A percentile compares a stretch with the other conserved stretches of the same genome.
These are phyloP conservation scores for Handroanthus guayacan DNA, from an alignment of 257 asterid species.

Conservation along the genomic window DNA sequence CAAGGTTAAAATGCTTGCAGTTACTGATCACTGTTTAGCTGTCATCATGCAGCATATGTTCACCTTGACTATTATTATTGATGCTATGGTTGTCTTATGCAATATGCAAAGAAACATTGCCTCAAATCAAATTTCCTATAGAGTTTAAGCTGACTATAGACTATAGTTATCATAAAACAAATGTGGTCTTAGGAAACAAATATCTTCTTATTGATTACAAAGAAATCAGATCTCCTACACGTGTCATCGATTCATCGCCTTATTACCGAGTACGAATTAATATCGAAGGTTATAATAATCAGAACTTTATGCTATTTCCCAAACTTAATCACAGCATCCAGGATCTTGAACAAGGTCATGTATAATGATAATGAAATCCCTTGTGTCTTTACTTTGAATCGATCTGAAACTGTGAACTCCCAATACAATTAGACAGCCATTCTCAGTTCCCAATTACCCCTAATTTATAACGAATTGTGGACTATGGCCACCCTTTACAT, in stretches of 20 bases:
- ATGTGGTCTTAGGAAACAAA: background rate
- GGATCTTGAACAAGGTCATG: background rate
- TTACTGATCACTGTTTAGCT: constrained; percentile 6
- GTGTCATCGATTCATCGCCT: background rate
- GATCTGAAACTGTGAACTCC: background rate
- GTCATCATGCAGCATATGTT: background rate
- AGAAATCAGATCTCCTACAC: background rate
- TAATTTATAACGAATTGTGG: constrained; percentile 8
- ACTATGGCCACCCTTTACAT: constrained; percentile 15
- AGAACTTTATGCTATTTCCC: background rate
- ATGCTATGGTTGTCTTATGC: background rate
- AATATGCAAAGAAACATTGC: background rate
- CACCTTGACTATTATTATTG: background rate
- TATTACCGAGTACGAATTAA: background rate
- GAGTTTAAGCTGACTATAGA: background rate
- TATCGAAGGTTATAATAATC: background rate
- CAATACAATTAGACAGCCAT: background rate
- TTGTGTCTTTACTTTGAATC: background rate
- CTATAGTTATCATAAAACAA: constrained; percentile 11
- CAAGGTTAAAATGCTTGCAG: constrained; percentile 9
- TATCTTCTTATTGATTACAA: constrained; percentile 13
- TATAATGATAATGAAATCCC: background rate
- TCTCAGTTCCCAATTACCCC: background rate
- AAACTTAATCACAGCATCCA: background rate
- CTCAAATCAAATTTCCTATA: background rate